Evolutionary conservation across 257 asterid species (phyloP).

Genomic region (Petrea volubilis): DNA sequence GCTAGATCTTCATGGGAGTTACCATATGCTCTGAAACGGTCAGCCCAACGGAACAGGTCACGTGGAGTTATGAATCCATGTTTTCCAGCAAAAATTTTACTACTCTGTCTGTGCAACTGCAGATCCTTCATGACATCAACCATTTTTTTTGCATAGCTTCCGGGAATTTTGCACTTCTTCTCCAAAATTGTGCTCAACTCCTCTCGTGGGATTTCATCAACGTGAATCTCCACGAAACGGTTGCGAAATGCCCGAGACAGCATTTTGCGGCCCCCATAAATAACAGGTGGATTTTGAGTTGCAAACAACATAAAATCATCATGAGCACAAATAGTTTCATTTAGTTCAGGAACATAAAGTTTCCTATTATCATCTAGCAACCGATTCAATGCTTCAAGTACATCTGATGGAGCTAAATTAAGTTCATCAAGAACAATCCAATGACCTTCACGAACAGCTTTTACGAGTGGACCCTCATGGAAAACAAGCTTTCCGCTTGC

Average conservation of each 20-base stretch:
- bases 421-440: conserved; percentile 99
- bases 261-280: conserved; percentile 93
- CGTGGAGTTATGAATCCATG: conserved; percentile 98
- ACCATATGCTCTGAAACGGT: conserved; percentile 61
- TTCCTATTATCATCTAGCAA: conserved; percentile 95
- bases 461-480: conserved; percentile 91
- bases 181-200: conserved; percentile 82
- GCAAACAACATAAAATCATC: conserved; percentile 92
- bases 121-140: conserved; percentile 89
- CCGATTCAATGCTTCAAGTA: conserved; percentile 90
- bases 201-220: conserved; percentile 90
- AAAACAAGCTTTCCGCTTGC: conserved; percentile 83
- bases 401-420: conserved; percentile 97
- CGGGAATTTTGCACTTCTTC: conserved; percentile 65
- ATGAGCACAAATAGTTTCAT: conserved; percentile 80
- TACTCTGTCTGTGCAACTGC: conserved; percentile 88
- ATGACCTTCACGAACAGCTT: conserved; percentile 87
- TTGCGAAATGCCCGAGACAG: conserved; percentile 98
- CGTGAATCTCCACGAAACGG: conserved; percentile 98
- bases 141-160: conserved; percentile 73
- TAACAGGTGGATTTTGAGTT: conserved; percentile 94
- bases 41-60: conserved; percentile 96
- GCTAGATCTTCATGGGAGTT: conserved; percentile 74
- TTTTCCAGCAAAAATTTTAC: conserved; percentile 93
- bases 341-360: conserved; percentile 86